A percentile compares a stretch with the other conserved stretches of the same genome.
Evolutionary conservation across 2,329 filamentous ascomycete species (phyloP).

Genomic region (Rhexocercosporidium sp.): DNA sequence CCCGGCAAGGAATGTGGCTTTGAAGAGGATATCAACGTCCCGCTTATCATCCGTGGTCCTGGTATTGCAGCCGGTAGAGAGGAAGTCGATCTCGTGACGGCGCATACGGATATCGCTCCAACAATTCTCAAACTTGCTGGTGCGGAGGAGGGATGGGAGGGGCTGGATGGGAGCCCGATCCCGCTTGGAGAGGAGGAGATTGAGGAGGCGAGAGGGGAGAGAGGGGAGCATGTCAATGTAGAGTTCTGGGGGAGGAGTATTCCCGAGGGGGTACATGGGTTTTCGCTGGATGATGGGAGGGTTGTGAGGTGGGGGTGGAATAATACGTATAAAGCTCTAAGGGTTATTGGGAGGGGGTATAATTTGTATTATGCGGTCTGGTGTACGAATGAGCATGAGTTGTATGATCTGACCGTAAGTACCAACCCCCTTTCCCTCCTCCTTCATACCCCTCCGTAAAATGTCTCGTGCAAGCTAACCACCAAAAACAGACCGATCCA

Average conservation of each 20-base stretch:
- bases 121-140: constrained; percentile 51
- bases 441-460: neutral
- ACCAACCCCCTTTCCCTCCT: neutral
- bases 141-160: constrained; percentile 45
- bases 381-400: constrained; percentile 71
- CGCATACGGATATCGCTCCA: constrained; percentile 58
- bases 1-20: constrained; percentile 57
- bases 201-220: constrained; percentile 28
- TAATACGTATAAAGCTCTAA: constrained; percentile 56
- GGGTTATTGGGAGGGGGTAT: constrained; percentile 54
- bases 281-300: constrained; percentile 37
- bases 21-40: constrained; percentile 57
- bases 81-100: constrained; percentile 51
- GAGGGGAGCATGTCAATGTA: constrained; percentile 54
- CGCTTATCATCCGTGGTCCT: constrained; percentile 63
- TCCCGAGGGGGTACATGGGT: constrained; percentile 37
- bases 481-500: constrained; percentile 51
- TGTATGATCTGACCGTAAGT: constrained; percentile 64
- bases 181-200: constrained; percentile 41
- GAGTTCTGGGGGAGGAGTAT: constrained; percentile 50
- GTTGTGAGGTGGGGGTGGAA: constrained; percentile 40
- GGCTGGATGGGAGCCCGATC: constrained; percentile 54
- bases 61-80: constrained; percentile 50
- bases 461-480: neutral
- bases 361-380: constrained; percentile 70